These are phyloP conservation scores for Aurantiochytrium sp. DNA, from an alignment of 108 stramenopile genomes.

Conservation along the genomic window DNA sequence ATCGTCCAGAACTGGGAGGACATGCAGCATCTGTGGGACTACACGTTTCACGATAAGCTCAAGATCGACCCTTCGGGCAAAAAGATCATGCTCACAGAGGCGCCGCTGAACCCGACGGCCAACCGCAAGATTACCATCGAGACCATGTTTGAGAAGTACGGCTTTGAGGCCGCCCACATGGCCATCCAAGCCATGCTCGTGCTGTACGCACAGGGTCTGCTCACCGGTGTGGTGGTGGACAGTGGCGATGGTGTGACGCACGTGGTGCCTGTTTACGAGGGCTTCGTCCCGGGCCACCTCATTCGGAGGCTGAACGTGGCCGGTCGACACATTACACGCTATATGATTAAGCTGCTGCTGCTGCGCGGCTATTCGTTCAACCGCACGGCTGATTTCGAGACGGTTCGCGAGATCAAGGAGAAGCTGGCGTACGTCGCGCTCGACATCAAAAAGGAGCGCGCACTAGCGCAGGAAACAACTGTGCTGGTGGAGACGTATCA, in stretches of 20 bases:
- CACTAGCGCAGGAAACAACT: conserved; percentile 58
- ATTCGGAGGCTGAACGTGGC: conserved; percentile 45
- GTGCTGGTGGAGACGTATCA: conserved; percentile 48
- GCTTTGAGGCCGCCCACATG: conserved; percentile 30
- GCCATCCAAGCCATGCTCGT: conserved; percentile 50
- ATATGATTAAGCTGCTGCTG: conserved; percentile 45
- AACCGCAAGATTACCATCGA: conserved; percentile 36
- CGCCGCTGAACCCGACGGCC: conserved; percentile 38
- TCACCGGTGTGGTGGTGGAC: conserved; percentile 49
- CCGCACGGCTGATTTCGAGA: conserved; percentile 46
- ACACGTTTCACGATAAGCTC: conserved; percentile 50
- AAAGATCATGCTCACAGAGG: conserved; percentile 47
- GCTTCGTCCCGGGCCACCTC: conserved; percentile 42
- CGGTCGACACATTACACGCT: conserved; percentile 43
- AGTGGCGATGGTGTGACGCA: conserved; percentile 54
- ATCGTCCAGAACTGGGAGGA: conserved; percentile 65
- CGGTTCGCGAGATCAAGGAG: conserved; percentile 51
- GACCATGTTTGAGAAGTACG: conserved; percentile 48
- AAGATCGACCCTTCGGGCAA: conserved; percentile 40
- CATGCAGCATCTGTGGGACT: conserved; percentile 64
- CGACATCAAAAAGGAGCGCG: conserved; percentile 48
- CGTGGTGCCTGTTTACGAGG: conserved; percentile 46
- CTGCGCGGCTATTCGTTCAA: conserved; percentile 50
- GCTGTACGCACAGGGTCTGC: conserved; percentile 44
- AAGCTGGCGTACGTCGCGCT: conserved; percentile 44